Conservation (phyloP, 148 eudicot genomes). For the Dianthus caryophyllus region DNA sequence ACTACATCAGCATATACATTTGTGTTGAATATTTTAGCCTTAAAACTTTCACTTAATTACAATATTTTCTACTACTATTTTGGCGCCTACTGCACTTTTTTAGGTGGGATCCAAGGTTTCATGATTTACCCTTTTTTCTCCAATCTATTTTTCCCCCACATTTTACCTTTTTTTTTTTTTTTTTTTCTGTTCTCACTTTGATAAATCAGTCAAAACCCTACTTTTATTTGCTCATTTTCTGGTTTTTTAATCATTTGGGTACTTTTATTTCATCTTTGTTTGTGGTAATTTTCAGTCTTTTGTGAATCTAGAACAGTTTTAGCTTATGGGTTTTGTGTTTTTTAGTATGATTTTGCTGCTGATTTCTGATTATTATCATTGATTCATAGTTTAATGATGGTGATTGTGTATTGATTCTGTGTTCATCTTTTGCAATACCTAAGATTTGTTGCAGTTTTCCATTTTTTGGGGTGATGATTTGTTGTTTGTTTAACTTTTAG, state of each 20-base stretch:
- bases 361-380: neutral
- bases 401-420: neutral
- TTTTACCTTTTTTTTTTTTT: neutral
- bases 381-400: slow-evolving; percentile 8
- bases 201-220: slow-evolving; percentile 10
- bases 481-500: neutral
- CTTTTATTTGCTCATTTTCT: neutral
- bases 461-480: neutral
- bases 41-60: too few relatives aligned
- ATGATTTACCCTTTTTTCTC: slow-evolving; percentile 14
- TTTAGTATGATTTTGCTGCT: slow-evolving; percentile 10
- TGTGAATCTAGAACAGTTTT: slow-evolving; percentile 8
- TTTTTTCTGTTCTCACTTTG: neutral
- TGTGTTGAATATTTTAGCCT: too few relatives aligned
- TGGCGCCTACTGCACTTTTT: slow-evolving; percentile 29
- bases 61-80: neutral
- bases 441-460: neutral
- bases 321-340: slow-evolving; percentile 20
- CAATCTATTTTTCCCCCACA: neutral
- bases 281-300: slow-evolving; percentile 17
- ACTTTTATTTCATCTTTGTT: neutral
- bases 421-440: slow-evolving; percentile 1
- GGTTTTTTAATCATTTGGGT: slow-evolving; percentile 2
- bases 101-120: slow-evolving; percentile 13
- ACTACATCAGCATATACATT: too few relatives aligned